phyloP scores from a whole-genome alignment of 352 stramenopile genomes.

The Globisporangium cystogenes region DNA sequence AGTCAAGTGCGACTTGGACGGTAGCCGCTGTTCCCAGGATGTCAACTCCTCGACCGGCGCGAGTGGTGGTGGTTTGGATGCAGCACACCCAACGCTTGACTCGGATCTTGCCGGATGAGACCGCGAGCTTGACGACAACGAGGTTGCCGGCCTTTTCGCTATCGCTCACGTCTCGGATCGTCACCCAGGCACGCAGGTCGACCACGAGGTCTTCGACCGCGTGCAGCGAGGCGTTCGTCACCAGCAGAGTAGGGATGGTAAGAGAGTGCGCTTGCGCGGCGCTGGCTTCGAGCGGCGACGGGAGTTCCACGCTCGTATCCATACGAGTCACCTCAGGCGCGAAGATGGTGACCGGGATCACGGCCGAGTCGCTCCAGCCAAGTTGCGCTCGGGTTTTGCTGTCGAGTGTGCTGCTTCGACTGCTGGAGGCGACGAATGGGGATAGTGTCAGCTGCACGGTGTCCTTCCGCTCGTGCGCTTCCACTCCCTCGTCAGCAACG shows the following conservation, averaged over 20 bases:
- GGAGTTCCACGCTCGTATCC: not conserved
- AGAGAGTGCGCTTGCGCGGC: not conserved
- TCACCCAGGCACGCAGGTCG: not conserved
- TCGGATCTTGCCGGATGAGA: constrained; percentile 5
- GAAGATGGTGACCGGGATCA: not conserved
- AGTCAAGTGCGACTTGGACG: constrained; percentile 6
- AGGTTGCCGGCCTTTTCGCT: not conserved
- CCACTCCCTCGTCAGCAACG: not conserved
- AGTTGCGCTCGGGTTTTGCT: not conserved
- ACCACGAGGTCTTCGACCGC: not conserved
- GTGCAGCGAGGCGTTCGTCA: not conserved
- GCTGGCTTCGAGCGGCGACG: not conserved
- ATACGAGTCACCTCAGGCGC: not conserved
- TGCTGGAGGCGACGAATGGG: not conserved
- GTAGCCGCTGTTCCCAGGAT: constrained; percentile 5
- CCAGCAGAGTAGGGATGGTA: not conserved
- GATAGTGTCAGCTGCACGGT: constrained; percentile 3
- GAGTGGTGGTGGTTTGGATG: constrained; percentile 2
- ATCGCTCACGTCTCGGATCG: not conserved
- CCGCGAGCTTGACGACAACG: constrained; percentile 2
- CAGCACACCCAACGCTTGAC: constrained; percentile 11
- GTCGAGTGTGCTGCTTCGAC: not conserved
- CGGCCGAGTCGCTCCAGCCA: not conserved
- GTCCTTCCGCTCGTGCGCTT: not conserved
- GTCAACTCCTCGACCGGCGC: not conserved